Percentiles rank a stretch among this genome's conserved stretches.
Conservation (phyloP, 2,329 filamentous ascomycete species). For the Macrophomina pseudophaseolina region DNA sequence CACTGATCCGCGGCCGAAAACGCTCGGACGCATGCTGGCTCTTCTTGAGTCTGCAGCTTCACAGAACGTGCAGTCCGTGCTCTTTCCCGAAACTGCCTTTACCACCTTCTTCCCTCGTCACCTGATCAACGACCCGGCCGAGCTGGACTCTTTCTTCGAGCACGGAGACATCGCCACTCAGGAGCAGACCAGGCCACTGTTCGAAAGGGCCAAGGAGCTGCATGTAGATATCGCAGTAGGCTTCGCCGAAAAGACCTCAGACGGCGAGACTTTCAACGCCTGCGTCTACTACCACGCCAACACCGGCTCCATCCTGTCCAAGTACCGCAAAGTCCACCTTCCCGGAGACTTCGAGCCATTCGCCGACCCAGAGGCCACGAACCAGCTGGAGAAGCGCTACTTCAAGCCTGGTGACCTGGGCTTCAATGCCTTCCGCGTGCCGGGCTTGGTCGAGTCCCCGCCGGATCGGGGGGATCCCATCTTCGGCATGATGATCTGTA, state of each 20-base stretch:
- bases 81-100: conserved; percentile 60
- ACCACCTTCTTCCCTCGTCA: conserved; percentile 62
- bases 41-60: conserved; percentile 53
- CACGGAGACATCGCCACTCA: conserved; percentile 47
- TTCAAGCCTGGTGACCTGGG: conserved; percentile 59
- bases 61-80: conserved; percentile 53
- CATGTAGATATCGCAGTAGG: conserved; percentile 59
- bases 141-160: conserved; percentile 58
- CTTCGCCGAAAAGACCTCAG: conserved; percentile 54
- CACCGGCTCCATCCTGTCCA: conserved; percentile 31
- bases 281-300: conserved; percentile 34
- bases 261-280: conserved; percentile 40
- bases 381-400: conserved; percentile 62
- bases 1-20: conserved; percentile 45
- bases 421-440: conserved; percentile 55
- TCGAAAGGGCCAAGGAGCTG: conserved; percentile 53
- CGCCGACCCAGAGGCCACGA: conserved; percentile 51
- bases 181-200: conserved; percentile 52
- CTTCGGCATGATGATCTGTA: conserved; percentile 61
- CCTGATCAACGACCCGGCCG: conserved; percentile 50
- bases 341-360: conserved; percentile 37
- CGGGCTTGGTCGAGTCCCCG: conserved; percentile 31
- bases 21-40: conserved; percentile 53
- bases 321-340: conserved; percentile 33
- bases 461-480: conserved; percentile 53